Evolutionary conservation across 1,139 yeast genomes (phyloP), one percentile per base, ranked within the genome.

Genomic region (Pichia sp.): DNA sequence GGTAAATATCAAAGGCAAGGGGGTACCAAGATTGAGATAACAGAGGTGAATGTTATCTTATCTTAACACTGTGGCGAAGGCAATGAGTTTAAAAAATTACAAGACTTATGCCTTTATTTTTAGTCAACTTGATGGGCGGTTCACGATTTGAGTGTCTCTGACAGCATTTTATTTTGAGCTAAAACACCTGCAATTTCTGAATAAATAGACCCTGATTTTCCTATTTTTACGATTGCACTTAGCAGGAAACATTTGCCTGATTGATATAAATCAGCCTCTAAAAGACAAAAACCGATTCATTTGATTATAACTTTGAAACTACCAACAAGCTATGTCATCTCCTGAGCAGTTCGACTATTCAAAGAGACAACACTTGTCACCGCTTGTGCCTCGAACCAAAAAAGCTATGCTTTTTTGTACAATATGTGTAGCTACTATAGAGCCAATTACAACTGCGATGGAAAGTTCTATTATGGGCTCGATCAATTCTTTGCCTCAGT

Each of bases 311-410:
- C 40, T 34, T 34, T 34, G 40, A 11, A 34, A 11, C 40, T 34
- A 42, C 23, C 43, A 42, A 15, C 19, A 42, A 42, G 26, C 45
- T 8, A 42, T 19, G 26, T 42, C 30, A 42, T 42, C 26, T 19
- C 10, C 45, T 42, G 13, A 10, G 31, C 47, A 44, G 32, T 44
- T 6, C 32, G 47, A 44, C 16, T 44, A 44, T 32, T 5, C 30
- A 30, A 44, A 44, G 47, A 44, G 47, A 44, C 47, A 44, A 16
- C 47, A 44, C 30, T 44, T 44, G 47, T 44, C 47, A 44, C 47
- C 47, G 8, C 16, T 44, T 8, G 47, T 44, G 31, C 47, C 47
- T 29, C 30, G 30, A 19, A 16, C 34, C 16, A 15, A 23, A 7
- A 23, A 7, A 16, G 47, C 30, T 23, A 16, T 44, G 47, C 26